Base-by-base conservation (phyloP, 176 grass and related monocot genomes). In the Carex kokanica region DNA sequence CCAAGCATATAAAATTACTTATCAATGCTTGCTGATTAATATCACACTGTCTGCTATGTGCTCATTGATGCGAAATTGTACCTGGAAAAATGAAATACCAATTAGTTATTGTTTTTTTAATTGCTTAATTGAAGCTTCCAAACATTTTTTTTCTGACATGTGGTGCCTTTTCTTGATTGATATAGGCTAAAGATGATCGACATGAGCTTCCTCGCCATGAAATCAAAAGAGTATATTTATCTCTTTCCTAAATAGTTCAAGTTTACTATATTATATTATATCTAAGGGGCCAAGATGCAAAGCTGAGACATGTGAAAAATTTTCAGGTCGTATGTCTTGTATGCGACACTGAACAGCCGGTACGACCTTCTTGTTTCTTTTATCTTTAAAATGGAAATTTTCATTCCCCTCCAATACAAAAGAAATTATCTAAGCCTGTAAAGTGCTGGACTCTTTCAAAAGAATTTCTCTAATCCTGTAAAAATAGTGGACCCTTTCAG, bases 321-420 rank as follows among this genome's bases (percentile, higher is more conserved):
- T 81, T 95, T 87, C 89, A 99, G 96, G 93, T 95, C 74, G 81
- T 99, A 59, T 99, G 96, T 78, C 60, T 99, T 74, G 84, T 99
- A 62, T 99, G 96, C 60, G 81, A 93, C 86, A 92, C 85, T 43
- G 86, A 95, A 83, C 96, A 99, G 20, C 85, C 45, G 71, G 96
- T 99, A 90, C 3, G 60, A 61, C 21, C 84, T 90, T 21, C 41
- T 61, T 85, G 31, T 32, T 67, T 18, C 15, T 53, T 82, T 66
- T 82, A 25, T 67, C 4, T 65, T 67, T 15, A 53, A 27, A 62
- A 64, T 20, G 80, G 6, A 82, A 17, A 43, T 67, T 82, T 65
- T 82, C 14, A 18, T 64, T 3, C 20, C 40, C 41, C 13, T 82
- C 20, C 59, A 49, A 66, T 45, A 66, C 14, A 63, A 65, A 45